These are phyloP conservation scores for Arabis hirsuta DNA, from an alignment of 345 rosid species.

Conservation along the genomic window DNA sequence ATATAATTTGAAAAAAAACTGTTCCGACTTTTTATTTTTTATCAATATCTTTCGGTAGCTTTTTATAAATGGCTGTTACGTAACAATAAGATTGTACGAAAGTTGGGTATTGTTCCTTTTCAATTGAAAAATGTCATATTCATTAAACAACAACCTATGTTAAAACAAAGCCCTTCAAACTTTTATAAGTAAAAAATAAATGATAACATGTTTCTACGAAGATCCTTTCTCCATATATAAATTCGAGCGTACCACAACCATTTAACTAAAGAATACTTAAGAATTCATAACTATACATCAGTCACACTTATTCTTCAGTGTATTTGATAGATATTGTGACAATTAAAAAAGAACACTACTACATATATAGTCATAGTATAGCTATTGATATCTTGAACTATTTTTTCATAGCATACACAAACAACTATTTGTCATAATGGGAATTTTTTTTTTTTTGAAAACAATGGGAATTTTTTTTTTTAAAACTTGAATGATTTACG, in stretches of 20 bases:
- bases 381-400: not conserved
- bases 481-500: too few relatives aligned
- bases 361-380: not conserved
- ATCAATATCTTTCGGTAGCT: too few relatives aligned
- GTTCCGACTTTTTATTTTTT: too few relatives aligned
- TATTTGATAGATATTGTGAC: not conserved
- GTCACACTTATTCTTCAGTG: slow-evolving; percentile 10
- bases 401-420: too few relatives aligned
- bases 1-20: too few relatives aligned
- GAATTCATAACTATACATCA: not conserved
- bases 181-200: not conserved
- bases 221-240: not conserved
- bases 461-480: too few relatives aligned
- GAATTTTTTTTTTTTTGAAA: too few relatives aligned
- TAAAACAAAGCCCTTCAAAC: slow-evolving; percentile 8
- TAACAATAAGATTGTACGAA: slow-evolving; percentile 21
- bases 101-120: slow-evolving; percentile 31
- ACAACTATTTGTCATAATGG: too few relatives aligned
- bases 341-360: not conserved
- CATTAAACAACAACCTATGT: slow-evolving; percentile 23
- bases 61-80: slow-evolving; percentile 11
- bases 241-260: slow-evolving; percentile 4
- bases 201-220: not conserved
- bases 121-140: slow-evolving; percentile 29
- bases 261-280: slow-evolving; percentile 1